Evolutionary conservation across 2,329 filamentous ascomycete genomes (phyloP), one percentile per base, ranked within the genome.

Genomic region (Aspergillus fischeri): DNA sequence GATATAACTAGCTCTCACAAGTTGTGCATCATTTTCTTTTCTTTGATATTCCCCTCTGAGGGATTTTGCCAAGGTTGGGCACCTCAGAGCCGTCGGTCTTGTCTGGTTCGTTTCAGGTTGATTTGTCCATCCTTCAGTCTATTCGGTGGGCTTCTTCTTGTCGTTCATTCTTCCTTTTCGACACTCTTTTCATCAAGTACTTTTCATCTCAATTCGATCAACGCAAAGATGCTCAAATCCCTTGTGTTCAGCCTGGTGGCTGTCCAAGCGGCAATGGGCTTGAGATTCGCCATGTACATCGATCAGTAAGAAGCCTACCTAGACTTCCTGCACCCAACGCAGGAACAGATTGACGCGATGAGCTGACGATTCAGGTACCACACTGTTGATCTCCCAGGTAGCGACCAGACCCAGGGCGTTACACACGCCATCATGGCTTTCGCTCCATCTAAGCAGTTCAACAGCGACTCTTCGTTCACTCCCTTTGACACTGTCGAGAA

Each of bases 341-440:
- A 1, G 6, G n/a, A 14, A 20, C 32, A 8, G 1, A 57, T 48
- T 3, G 59, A 64, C 53, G 66, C 25, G 38, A 32, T 14, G 20
- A 4, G 9, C 10, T 47, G n/a, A 45, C 32, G 4, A 25, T 14
- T 25, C 32, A 81, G 78, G 67, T 81, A 70, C 55, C 78, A 82
- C 57, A 73, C 62, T 1, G 58, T 60, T 2, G 67, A 62, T 11
- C 67, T 80, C 0, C 79, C 73, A 0, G 58, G 64, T 9, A 56
- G 54, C 7, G 53, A 70, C 17, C 56, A 69, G 25, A 80, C 78
- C 0, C 63, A 72, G 2, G 72, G 77, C 27, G 76, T 86, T 61
- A 84, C 79, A 25, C 78, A 85, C 63, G 82, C 83, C 29, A 78
- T 83, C 58, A 81, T 83, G 60, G 77, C 78, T 2, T 86, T 85